Conservation (phyloP, 768 basidiomycete species). For the Suillus discolor region DNA sequence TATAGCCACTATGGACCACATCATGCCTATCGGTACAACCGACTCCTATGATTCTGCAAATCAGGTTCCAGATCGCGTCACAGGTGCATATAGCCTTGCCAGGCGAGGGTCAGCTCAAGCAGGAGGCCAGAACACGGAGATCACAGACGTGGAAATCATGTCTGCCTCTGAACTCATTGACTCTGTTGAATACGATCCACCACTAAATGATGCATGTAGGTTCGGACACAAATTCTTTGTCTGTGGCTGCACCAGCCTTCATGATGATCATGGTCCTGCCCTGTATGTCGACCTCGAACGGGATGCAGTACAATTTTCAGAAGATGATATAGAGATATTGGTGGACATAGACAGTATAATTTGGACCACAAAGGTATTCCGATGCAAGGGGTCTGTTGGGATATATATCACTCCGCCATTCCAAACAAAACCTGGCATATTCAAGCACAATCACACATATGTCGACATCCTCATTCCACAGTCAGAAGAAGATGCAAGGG, state of each 20-base stretch:
- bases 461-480: background rate
- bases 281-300: background rate
- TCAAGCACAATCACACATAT: background rate
- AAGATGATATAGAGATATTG: background rate
- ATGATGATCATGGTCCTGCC: fast-evolving
- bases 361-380: background rate
- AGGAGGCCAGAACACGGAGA: background rate
- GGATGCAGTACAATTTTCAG: background rate
- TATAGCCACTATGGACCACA: background rate
- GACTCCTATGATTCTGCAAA: background rate
- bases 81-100: background rate
- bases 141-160: background rate
- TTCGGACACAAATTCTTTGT: background rate
- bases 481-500: background rate
- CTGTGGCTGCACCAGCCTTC: background rate
- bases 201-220: too few relatives aligned
- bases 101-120: fast-evolving
- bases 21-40: background rate
- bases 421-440: background rate
- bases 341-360: background rate
- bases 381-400: background rate
- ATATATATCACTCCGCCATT: background rate
- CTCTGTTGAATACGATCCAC: background rate
- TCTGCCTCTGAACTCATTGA: background rate
- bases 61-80: background rate